These are phyloP conservation scores for Vigna angularis DNA, from an alignment of 306 rosid genomes.

Conservation along the genomic window DNA sequence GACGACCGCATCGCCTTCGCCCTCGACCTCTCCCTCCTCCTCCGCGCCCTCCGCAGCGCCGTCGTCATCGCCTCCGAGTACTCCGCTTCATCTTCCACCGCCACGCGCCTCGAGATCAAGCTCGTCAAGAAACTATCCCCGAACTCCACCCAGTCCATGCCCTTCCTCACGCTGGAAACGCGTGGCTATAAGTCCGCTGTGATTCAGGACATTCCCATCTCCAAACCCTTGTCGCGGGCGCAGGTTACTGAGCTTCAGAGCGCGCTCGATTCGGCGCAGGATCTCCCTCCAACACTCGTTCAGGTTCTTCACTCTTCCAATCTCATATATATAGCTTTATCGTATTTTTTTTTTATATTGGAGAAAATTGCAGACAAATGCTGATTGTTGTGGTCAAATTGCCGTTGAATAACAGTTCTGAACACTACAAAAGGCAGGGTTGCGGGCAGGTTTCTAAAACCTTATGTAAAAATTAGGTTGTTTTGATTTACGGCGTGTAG, in stretches of 20 bases:
- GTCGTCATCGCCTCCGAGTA: conserved; percentile 75
- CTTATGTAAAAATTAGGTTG: too few relatives aligned
- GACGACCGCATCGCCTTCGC: conserved; percentile 88
- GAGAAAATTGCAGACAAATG: too few relatives aligned
- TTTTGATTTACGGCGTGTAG: too few relatives aligned
- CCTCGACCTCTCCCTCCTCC: conserved; percentile 82
- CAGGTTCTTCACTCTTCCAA: conserved; percentile 47
- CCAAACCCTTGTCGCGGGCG: conserved; percentile 75
- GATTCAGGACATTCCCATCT: conserved; percentile 90
- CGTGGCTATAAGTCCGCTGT: conserved; percentile 84
- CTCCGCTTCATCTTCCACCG: conserved; percentile 34
- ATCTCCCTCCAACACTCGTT: conserved; percentile 86
- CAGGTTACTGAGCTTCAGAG: conserved; percentile 81
- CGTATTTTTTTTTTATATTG: too few relatives aligned
- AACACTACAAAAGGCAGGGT: too few relatives aligned
- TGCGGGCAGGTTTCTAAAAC: too few relatives aligned
- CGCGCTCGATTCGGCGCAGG: conserved; percentile 86
- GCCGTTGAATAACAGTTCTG: too few relatives aligned
- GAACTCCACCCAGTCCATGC: conserved; percentile 71
- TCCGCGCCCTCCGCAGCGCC: conserved; percentile 89
- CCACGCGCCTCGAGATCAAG: conserved; percentile 80
- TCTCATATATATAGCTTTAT: too few relatives aligned
- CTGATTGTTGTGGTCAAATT: too few relatives aligned
- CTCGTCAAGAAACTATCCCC: conserved; percentile 80
- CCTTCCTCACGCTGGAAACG: conserved; percentile 85